Evolutionary conservation across 106 monocot genomes (phyloP).

Genomic region (Dendrobium huoshanense): DNA sequence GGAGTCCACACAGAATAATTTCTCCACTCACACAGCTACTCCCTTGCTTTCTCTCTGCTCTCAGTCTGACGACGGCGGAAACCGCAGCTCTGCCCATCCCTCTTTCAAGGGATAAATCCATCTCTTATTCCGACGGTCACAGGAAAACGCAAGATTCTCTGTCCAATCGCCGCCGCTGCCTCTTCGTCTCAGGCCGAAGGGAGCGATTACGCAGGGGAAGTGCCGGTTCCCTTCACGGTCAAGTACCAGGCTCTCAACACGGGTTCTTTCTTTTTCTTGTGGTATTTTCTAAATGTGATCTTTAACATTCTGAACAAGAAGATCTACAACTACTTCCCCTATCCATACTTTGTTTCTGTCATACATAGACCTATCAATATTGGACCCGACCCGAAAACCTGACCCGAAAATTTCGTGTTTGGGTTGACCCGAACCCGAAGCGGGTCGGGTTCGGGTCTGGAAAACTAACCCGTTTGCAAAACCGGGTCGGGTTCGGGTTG

Average conservation of each 20-base stretch:
- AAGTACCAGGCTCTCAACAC: slow-evolving; percentile 84
- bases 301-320: slow-evolving; percentile 99
- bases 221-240: slow-evolving; percentile 41
- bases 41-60: neutral
- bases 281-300: slow-evolving; percentile 98
- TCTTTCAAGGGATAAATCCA: slow-evolving; percentile 21
- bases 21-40: neutral
- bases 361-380: too few species aligned
- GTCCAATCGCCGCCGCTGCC: slow-evolving; percentile 24
- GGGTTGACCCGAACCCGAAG: too few species aligned
- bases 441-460: too few species aligned
- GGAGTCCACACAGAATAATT: too few species aligned
- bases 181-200: slow-evolving; percentile 65
- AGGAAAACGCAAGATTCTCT: slow-evolving; percentile 7
- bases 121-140: neutral
- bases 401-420: too few species aligned
- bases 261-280: slow-evolving; percentile 99
- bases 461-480: too few species aligned
- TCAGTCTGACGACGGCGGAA: slow-evolving; percentile 25
- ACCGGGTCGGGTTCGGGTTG: too few species aligned
- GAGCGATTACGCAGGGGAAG: slow-evolving; percentile 66
- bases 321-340: slow-evolving; percentile 99
- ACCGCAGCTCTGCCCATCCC: slow-evolving; percentile 44
- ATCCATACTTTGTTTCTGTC: slow-evolving; percentile 56
- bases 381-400: too few species aligned